Base-by-base conservation (phyloP, 257 asterid genomes). In the Plectranthus barbatus region DNA sequence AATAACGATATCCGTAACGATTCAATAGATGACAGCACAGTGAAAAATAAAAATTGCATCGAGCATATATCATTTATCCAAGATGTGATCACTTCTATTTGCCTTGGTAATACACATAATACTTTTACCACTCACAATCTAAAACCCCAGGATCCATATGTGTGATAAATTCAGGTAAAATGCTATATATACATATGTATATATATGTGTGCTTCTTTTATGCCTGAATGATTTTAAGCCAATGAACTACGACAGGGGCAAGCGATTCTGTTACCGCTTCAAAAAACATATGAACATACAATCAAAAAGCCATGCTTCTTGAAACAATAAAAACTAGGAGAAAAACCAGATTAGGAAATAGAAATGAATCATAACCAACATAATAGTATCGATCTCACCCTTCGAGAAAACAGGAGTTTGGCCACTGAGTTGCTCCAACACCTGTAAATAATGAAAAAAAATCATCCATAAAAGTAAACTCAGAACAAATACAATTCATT, bases 371-470 rank as follows among this genome's bases (percentile, higher is more conserved):
- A 26, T 5, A 23, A 12, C 9, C 15, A 18, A 36, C 1, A 5
- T 4, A 7, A 1, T 12, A 23, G 1, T 2, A 20, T 7, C 37
- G 55, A 49, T 15, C 36, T 58, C 68, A 77, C 79, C 81, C 76
- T 77, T 77, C 6, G 81, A 77, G 81, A 77, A 77, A 52, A 77
- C 81, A 46, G 81, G 81, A 54, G 64, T 7, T 57, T 76, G 81
- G 39, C 78, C 78, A 64, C 81, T 76, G 63, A 77, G 81, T 65
- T 77, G 81, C 76, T 77, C 81, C 74, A 77, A 37, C 70, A 77
- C 81, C 80, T 76, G 37, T 1, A 17, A 0, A n/a, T 23, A 60
- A 20, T 2, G 2, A 48, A 60, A 15, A 19, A 21, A 36, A 5
- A 8, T 6, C 9, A 20, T 21, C 1, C 0, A 7, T 13, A 9